Conservation (phyloP, 305 asterid genomes). For the Plantago lanceolata region DNA sequence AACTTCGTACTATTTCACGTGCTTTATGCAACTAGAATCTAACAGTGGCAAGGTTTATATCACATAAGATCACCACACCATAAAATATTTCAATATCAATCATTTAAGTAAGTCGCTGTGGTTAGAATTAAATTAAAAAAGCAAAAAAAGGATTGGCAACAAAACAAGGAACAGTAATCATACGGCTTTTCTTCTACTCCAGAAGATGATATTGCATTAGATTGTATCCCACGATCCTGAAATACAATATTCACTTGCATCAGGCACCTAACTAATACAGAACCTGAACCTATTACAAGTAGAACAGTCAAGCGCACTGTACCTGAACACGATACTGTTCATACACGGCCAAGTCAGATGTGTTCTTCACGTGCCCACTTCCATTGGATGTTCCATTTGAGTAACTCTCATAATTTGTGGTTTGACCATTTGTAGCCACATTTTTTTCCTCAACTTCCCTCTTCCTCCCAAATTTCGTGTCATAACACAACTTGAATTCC, state of each 20-base stretch:
- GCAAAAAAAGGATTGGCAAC: background rate
- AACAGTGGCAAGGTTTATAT: conserved; percentile 3
- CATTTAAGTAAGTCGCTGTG: background rate
- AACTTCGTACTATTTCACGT: background rate
- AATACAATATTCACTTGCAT: conserved; percentile 28
- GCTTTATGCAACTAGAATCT: background rate
- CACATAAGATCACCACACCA: conserved; percentile 1
- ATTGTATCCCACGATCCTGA: conserved; percentile 43
- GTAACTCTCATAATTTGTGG: conserved; percentile 30
- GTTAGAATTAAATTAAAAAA: conserved; percentile 3
- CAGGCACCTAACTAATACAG: conserved; percentile 13
- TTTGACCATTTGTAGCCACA: conserved; percentile 34
- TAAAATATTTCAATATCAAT: conserved; percentile 5
- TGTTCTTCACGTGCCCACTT: conserved; percentile 38
- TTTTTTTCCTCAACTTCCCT: conserved; percentile 37
- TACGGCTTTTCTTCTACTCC: conserved; percentile 62
- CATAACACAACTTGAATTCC: conserved; percentile 91
- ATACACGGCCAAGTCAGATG: conserved; percentile 68
- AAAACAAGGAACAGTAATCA: conserved; percentile 22
- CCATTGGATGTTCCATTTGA: conserved; percentile 38
- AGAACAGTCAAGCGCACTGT: conserved; percentile 5
- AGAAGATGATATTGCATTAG: conserved; percentile 49
- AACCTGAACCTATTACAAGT: conserved; percentile 11
- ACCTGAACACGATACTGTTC: conserved; percentile 75
- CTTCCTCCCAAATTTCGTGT: conserved; percentile 91